Percentiles rank a stretch among this genome's conserved stretches.
Evolutionary conservation across 2,329 filamentous ascomycete species (phyloP).

Genomic region (Fusarium veterinarium): DNA sequence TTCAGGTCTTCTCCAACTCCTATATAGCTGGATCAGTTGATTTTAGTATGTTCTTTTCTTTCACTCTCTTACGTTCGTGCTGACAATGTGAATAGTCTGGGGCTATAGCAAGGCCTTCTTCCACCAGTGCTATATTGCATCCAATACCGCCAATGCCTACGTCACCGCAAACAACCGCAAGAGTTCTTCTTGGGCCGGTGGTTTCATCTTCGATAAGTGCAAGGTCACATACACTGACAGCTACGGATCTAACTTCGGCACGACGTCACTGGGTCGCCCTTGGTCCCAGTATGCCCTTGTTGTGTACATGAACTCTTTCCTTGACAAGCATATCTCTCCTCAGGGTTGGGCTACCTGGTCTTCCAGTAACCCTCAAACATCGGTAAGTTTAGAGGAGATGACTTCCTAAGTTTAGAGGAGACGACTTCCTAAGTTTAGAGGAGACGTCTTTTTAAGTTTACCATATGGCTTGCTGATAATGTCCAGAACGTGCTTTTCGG

Average conservation of each 20-base stretch:
- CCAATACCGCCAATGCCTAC: constrained; percentile 48
- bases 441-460: background rate
- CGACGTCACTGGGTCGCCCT: constrained; percentile 59
- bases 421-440: background rate
- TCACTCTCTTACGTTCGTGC: no score
- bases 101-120: constrained; percentile 51
- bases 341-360: constrained; percentile 60
- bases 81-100: constrained; percentile 17
- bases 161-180: constrained; percentile 50
- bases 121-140: constrained; percentile 53
- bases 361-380: constrained; percentile 65
- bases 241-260: constrained; percentile 46
- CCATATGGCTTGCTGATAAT: background rate
- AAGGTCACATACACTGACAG: constrained; percentile 44
- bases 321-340: constrained; percentile 53
- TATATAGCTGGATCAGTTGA: constrained; percentile 47
- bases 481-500: constrained; percentile 60
- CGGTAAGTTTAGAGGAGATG: constrained; percentile 40
- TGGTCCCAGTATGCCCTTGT: constrained; percentile 60
- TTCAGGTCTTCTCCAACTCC: constrained; percentile 58
- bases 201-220: constrained; percentile 50
- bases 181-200: constrained; percentile 44
- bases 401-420: background rate
- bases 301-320: constrained; percentile 59
- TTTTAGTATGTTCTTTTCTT: constrained; percentile 8